Evolutionary conservation across 1,139 yeast genomes (phyloP).

Genomic region (Magnusiomyces suaveolens): DNA sequence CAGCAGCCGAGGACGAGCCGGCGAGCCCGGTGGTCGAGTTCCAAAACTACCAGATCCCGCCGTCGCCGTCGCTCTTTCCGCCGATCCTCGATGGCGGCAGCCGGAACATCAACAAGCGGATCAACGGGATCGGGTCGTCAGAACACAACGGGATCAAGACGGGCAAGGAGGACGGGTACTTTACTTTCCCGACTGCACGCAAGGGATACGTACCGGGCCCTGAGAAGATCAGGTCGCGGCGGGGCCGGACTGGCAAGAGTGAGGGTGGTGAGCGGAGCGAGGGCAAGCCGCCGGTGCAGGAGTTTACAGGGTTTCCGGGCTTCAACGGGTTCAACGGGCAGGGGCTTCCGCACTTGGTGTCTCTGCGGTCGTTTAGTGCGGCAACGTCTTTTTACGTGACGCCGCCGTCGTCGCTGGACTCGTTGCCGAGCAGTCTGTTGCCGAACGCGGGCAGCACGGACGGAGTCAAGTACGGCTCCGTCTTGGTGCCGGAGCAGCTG

Average conservation of each 20-base stretch:
- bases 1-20: not conserved
- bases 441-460: too few relatives aligned
- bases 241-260: not conserved
- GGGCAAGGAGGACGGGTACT: not conserved
- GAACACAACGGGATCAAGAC: not conserved
- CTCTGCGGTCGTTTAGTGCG: not conserved
- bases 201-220: not conserved
- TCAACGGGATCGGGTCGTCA: not conserved
- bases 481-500: too few relatives aligned
- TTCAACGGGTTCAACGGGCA: not conserved
- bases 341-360: not conserved
- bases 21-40: not conserved
- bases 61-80: not conserved
- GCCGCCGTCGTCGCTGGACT: too few relatives aligned
- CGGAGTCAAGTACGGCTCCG: too few relatives aligned
- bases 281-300: not conserved
- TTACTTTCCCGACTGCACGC: not conserved
- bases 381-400: too few relatives aligned
- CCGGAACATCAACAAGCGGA: not conserved
- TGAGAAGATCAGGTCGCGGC: too few relatives aligned
- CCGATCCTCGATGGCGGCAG: not conserved
- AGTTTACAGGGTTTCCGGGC: not conserved
- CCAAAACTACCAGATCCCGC: not conserved
- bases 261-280: not conserved
- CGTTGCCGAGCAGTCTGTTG: too few relatives aligned